These are phyloP conservation scores for Fraxinus floribunda DNA, from an alignment of 305 asterid species.

Conservation along the genomic window DNA sequence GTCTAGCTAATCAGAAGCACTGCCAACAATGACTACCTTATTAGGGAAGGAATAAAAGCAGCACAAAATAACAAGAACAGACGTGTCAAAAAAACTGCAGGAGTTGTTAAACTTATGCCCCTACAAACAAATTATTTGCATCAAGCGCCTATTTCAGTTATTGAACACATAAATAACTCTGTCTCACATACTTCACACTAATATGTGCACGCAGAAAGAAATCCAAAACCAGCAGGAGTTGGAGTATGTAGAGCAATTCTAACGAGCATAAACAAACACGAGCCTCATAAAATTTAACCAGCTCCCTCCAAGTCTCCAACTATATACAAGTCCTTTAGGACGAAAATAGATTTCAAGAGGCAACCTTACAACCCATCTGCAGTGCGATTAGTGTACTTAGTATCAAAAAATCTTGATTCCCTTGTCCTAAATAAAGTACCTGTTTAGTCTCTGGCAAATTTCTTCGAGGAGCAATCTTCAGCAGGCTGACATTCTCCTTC, in stretches of 20 bases:
- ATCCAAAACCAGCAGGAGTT: conserved; percentile 31
- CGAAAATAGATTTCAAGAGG: conserved; percentile 5
- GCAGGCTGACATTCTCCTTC: conserved; percentile 46
- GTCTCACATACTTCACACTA: conserved; percentile 5
- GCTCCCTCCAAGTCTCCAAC: conserved; percentile 22
- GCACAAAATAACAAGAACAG: not conserved
- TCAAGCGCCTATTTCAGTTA: not conserved
- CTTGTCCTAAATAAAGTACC: conserved; percentile 7
- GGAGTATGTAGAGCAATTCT: conserved; percentile 19
- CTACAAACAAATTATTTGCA: not conserved
- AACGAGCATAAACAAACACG: conserved; percentile 15
- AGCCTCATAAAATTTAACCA: not conserved
- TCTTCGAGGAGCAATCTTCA: conserved; percentile 17
- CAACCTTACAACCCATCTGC: not conserved
- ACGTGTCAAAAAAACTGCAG: not conserved
- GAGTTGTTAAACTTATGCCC: not conserved
- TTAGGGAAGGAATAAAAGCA: not conserved
- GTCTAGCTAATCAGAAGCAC: not conserved
- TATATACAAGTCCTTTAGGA: conserved; percentile 8
- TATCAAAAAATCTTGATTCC: not conserved
- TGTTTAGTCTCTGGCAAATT: not conserved
- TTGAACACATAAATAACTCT: not conserved
- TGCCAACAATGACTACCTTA: not conserved
- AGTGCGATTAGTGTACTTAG: not conserved
- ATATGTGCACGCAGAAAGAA: conserved; percentile 19